These are phyloP conservation scores for Phaeomoniella chlamydospora DNA, from an alignment of 2,329 filamentous ascomycete genomes.

Conservation along the genomic window DNA sequence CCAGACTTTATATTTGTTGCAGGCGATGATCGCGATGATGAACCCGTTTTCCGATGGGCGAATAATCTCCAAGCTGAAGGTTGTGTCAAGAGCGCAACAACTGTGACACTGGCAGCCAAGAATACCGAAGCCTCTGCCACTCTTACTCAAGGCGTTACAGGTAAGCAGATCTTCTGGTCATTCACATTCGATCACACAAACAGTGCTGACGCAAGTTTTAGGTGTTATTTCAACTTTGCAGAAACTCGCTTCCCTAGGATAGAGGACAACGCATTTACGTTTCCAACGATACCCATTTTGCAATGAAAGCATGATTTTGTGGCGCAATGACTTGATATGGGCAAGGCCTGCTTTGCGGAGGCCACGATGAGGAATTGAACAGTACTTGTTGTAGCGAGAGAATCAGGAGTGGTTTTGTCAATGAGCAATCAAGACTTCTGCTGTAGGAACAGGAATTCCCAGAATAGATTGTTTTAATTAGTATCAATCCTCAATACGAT, in stretches of 20 bases:
- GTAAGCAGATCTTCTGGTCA: conserved; percentile 33
- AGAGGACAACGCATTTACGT: not conserved
- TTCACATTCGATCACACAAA: conserved; percentile 3
- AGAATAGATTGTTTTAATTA: too few relatives aligned
- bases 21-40: conserved; percentile 84
- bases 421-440: too few relatives aligned
- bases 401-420: too few relatives aligned
- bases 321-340: too few relatives aligned
- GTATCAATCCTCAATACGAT: too few relatives aligned
- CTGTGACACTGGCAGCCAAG: conserved; percentile 71
- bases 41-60: conserved; percentile 89
- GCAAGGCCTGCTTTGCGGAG: too few relatives aligned
- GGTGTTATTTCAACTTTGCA: conserved; percentile 15
- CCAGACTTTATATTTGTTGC: conserved; percentile 82
- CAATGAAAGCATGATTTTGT: too few relatives aligned
- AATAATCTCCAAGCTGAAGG: conserved; percentile 53
- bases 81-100: conserved; percentile 55
- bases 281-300: not conserved
- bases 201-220: too few relatives aligned
- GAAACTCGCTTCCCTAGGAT: conserved; percentile 9
- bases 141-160: conserved; percentile 80
- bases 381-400: too few relatives aligned
- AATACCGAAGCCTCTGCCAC: conserved; percentile 82
- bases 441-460: too few relatives aligned
- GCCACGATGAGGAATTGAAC: too few relatives aligned